Conservation (phyloP, 2,329 filamentous ascomycete species). For the Diaporthe citriasiana region DNA sequence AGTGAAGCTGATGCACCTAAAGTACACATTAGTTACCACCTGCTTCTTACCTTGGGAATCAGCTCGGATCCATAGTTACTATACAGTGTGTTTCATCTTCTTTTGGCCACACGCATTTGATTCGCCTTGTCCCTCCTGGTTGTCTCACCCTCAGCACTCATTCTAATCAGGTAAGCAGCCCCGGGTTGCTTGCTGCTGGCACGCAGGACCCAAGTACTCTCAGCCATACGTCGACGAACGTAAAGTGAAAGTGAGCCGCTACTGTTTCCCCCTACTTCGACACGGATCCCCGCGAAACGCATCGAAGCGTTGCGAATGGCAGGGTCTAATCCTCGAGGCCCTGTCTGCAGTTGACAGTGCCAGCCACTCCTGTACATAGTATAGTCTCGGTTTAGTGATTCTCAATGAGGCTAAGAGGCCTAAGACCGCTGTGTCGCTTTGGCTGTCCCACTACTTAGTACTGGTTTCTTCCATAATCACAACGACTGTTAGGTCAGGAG, state of each 20-base stretch:
- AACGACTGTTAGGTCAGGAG: background rate
- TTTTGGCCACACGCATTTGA: background rate
- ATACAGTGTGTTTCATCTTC: too few relatives aligned
- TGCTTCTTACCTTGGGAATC: background rate
- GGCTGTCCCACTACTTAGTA: background rate
- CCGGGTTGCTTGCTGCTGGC: too few relatives aligned
- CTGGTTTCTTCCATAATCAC: background rate
- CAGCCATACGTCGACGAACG: too few relatives aligned
- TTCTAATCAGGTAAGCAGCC: background rate
- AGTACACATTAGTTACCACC: background rate
- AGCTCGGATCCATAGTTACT: too few relatives aligned
- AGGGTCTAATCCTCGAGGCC: too few relatives aligned
- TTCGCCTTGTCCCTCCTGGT: too few relatives aligned
- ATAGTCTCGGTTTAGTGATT: background rate
- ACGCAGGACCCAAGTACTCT: background rate
- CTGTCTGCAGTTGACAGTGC: background rate
- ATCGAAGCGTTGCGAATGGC: background rate
- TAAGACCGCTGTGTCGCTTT: background rate
- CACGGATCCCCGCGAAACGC: background rate
- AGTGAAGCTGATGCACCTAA: background rate
- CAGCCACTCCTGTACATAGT: background rate
- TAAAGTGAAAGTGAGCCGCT: background rate
- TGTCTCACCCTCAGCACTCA: too few relatives aligned
- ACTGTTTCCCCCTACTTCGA: too few relatives aligned
- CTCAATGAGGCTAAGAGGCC: background rate